These are phyloP conservation scores for Ascobolus immersus DNA, from an alignment of 495 filamentous ascomycete genomes.

Conservation along the genomic window DNA sequence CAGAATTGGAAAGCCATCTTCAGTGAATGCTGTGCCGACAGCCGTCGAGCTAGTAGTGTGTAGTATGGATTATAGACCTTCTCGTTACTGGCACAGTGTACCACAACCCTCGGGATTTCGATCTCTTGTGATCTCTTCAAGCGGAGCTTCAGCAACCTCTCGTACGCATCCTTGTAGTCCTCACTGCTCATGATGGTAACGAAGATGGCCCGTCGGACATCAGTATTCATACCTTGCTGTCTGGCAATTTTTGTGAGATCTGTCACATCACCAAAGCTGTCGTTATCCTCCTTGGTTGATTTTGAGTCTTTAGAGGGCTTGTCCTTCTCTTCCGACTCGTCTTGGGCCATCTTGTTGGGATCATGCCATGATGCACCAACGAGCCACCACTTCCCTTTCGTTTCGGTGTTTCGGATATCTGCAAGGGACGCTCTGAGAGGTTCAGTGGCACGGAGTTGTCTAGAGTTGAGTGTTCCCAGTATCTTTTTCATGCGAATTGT, in stretches of 20 bases:
- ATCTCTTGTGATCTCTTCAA: conserved; percentile 65
- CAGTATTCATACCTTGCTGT: conserved; percentile 83
- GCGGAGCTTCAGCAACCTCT: conserved; percentile 50
- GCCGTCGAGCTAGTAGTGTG: conserved; percentile 47
- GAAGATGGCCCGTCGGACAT: conserved; percentile 77
- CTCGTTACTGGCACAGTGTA: conserved; percentile 70
- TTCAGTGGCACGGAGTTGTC: conserved; percentile 44
- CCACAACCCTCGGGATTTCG: conserved; percentile 66
- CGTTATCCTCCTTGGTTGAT: conserved; percentile 11
- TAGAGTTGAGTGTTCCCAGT: conserved; percentile 44
- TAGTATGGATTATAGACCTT: conserved; percentile 81
- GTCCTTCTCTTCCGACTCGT: conserved; percentile 10
- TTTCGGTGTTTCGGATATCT: conserved; percentile 57
- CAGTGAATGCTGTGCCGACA: conserved; percentile 42
- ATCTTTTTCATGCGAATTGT: conserved; percentile 64
- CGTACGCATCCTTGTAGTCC: conserved; percentile 61
- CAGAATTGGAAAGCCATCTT: conserved; percentile 63
- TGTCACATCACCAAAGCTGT: conserved; percentile 27
- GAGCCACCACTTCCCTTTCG: conserved; percentile 94
- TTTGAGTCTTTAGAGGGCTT: conserved; percentile 12
- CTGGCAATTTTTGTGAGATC: conserved; percentile 52
- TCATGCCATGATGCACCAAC: conserved; percentile 70
- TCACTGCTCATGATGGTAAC: conserved; percentile 65
- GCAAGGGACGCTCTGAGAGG: conserved; percentile 54
- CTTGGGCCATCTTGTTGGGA: conserved; percentile 16